Percentiles rank a stretch among this genome's conserved stretches.
Conservation (phyloP, 495 filamentous ascomycete genomes). For the Pseudomonodictys pantanalensis region DNA sequence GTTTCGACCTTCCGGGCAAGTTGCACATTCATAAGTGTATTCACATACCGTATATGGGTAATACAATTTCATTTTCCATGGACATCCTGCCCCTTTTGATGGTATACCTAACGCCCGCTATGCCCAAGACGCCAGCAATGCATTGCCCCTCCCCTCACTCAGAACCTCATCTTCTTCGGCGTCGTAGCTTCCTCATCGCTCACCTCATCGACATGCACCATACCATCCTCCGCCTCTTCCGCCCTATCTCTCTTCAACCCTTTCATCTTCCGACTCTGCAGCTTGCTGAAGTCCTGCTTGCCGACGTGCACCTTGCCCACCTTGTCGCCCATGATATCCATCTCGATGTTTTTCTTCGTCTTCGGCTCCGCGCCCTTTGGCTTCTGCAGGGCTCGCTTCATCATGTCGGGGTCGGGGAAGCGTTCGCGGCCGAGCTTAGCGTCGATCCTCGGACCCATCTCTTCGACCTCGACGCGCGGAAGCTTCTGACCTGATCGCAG, state of each 20-base stretch:
- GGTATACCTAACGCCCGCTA: conserved; percentile 15
- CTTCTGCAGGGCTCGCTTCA: conserved; percentile 90
- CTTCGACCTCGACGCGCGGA: conserved; percentile 87
- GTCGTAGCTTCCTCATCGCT: conserved; percentile 9
- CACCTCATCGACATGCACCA: background rate
- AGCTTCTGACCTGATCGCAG: conserved; percentile 81
- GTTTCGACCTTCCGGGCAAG: background rate
- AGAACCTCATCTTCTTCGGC: conserved; percentile 14
- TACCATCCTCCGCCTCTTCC: conserved; percentile 28
- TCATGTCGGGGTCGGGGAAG: conserved; percentile 68
- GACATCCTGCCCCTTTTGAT: background rate
- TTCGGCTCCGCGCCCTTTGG: conserved; percentile 66
- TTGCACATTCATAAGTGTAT: background rate
- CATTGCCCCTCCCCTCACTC: background rate
- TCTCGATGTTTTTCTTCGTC: conserved; percentile 92
- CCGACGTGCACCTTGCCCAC: conserved; percentile 87
- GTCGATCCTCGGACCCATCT: conserved; percentile 94
- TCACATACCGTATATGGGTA: background rate
- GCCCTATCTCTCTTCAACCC: conserved; percentile 76
- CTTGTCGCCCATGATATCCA: conserved; percentile 92
- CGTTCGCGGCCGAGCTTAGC: conserved; percentile 80
- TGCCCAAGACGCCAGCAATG: conserved; percentile 15
- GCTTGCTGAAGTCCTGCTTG: conserved; percentile 78
- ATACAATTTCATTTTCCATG: background rate
- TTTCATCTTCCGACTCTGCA: conserved; percentile 99